phyloP scores from a whole-genome alignment of 495 filamentous ascomycete species.

The Parachaetomium inaequale region DNA sequence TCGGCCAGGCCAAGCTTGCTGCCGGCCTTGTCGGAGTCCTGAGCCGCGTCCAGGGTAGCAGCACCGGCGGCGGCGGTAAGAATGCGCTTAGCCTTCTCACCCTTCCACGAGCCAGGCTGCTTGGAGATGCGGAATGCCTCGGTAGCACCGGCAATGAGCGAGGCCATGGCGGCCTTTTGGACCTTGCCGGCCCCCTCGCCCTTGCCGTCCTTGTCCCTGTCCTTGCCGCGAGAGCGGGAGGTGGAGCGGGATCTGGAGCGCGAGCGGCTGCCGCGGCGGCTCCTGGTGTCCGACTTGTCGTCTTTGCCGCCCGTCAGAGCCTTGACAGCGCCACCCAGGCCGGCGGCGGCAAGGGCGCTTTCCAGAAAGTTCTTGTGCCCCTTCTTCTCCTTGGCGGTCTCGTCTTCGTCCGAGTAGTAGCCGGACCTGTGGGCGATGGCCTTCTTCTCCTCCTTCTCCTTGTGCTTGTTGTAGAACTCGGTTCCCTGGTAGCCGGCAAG shows the following conservation, averaged over 20 bases:
- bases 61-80: conserved; percentile 82
- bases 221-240: conserved; percentile 43
- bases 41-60: conserved; percentile 75
- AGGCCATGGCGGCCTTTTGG: conserved; percentile 81
- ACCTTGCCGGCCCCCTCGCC: conserved; percentile 60
- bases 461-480: conserved; percentile 53
- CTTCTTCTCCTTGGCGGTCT: conserved; percentile 47
- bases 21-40: conserved; percentile 65
- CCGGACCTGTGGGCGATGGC: conserved; percentile 42
- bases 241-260: conserved; percentile 48
- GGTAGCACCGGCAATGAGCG: conserved; percentile 76
- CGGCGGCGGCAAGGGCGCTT: conserved; percentile 62
- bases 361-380: conserved; percentile 69
- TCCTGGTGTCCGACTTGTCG: conserved; percentile 49
- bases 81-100: conserved; percentile 80
- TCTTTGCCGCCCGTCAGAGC: conserved; percentile 49
- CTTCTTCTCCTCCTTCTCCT: conserved; percentile 47
- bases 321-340: conserved; percentile 61
- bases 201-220: conserved; percentile 42
- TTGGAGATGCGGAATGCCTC: conserved; percentile 87
- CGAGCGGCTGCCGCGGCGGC: conserved; percentile 48
- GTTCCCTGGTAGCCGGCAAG: conserved; percentile 53
- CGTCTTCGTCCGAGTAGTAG: conserved; percentile 54
- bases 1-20: conserved; percentile 63
- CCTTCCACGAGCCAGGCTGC: conserved; percentile 77